Conservation (phyloP, 2,329 filamentous ascomycete species). For the Talaromyces sp. region DNA sequence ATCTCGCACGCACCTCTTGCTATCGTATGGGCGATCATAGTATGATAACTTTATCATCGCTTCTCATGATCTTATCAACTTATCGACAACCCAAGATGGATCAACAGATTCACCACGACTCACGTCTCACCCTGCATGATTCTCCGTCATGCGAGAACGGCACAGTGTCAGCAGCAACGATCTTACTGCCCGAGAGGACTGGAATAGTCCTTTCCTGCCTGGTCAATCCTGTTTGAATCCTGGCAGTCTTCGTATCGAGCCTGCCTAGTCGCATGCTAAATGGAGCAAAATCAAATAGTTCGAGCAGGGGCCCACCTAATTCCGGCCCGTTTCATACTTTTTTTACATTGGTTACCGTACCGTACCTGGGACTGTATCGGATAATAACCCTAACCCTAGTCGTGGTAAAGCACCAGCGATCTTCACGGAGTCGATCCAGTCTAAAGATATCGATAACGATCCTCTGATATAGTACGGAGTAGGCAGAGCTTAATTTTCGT, state of each 20-base stretch:
- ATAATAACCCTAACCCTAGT: neutral
- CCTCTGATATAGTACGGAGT: neutral
- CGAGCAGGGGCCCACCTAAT: conserved; percentile 1
- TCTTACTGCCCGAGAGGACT: neutral
- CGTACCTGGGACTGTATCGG: neutral
- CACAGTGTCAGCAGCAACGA: neutral
- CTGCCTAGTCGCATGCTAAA: neutral
- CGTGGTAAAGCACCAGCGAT: neutral
- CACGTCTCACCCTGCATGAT: neutral
- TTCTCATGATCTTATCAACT: neutral
- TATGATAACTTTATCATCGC: neutral
- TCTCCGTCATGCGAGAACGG: neutral
- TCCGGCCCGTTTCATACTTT: neutral
- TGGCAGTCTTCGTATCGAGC: neutral
- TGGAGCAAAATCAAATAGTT: conserved; percentile 14
- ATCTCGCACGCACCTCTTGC: neutral
- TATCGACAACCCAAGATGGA: neutral
- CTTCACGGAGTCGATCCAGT: neutral
- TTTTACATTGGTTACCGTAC: neutral
- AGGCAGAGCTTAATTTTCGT: neutral
- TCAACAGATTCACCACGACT: neutral
- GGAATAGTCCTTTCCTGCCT: neutral
- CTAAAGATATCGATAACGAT: neutral
- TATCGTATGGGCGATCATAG: conserved; percentile 9
- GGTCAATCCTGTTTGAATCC: neutral